A percentile compares a stretch with the other conserved stretches of the same genome.
These are phyloP conservation scores for Pseudogymnoascus sp. DNA, from an alignment of 2,329 filamentous ascomycete genomes.

Conservation along the genomic window DNA sequence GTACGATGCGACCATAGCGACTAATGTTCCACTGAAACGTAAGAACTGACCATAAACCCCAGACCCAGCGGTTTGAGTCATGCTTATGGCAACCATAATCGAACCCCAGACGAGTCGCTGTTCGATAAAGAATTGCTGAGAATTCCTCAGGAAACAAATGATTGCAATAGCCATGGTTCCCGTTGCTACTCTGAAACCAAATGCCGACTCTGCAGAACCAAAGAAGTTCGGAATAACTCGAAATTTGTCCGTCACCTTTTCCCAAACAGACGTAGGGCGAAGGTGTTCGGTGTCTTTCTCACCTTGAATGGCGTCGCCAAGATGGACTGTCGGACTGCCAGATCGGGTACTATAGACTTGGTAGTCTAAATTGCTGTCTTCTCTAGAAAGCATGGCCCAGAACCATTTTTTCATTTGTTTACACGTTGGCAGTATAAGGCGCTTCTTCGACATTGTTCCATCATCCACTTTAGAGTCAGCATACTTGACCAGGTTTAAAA, in stretches of 20 bases:
- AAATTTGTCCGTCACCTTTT: slow-evolving; percentile 53
- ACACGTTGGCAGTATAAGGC: slow-evolving; percentile 55
- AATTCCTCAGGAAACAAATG: slow-evolving; percentile 53
- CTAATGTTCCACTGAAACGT: slow-evolving; percentile 54
- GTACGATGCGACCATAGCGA: slow-evolving; percentile 56
- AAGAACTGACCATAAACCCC: slow-evolving; percentile 63
- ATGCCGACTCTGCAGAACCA: slow-evolving; percentile 55
- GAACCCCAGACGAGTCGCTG: slow-evolving; percentile 68
- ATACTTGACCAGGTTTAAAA: slow-evolving; percentile 56
- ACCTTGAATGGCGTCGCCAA: neutral
- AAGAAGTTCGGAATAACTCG: slow-evolving; percentile 51
- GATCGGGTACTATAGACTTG: neutral
- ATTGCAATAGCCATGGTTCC: slow-evolving; percentile 66
- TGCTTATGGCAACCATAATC: slow-evolving; percentile 45
- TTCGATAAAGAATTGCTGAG: slow-evolving; percentile 58
- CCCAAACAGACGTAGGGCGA: slow-evolving; percentile 50
- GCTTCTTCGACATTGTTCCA: slow-evolving; percentile 54
- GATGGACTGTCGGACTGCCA: neutral
- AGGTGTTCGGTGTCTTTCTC: slow-evolving; percentile 66
- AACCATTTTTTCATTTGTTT: slow-evolving; percentile 60
- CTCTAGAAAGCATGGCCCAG: neutral
- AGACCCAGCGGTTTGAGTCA: slow-evolving; percentile 49
- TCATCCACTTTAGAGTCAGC: slow-evolving; percentile 55
- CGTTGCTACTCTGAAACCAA: slow-evolving; percentile 61
- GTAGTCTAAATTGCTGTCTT: slow-evolving; percentile 1